phyloP scores from a whole-genome alignment of 257 asterid genomes.

The Vinca minor region DNA sequence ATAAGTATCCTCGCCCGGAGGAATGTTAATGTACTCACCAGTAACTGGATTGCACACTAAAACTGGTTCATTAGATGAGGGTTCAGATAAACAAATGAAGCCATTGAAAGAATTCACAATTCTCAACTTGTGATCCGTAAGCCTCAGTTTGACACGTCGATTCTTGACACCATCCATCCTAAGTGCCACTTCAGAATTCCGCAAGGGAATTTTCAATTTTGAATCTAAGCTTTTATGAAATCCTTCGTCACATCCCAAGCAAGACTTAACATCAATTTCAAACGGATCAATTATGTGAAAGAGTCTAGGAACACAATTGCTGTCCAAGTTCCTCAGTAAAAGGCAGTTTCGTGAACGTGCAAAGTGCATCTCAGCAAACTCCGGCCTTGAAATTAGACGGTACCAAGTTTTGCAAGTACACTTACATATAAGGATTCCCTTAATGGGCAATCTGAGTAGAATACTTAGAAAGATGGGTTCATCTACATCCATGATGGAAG shows the following conservation, averaged over 20 bases:
- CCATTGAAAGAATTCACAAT: conserved; percentile 15
- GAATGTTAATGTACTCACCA: conserved; percentile 11
- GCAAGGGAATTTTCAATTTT: too few species aligned
- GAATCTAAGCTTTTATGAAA: conserved; percentile 1
- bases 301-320: conserved; percentile 8
- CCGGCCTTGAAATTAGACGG: conserved; percentile 5
- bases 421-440: conserved; percentile 12
- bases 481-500: too few species aligned
- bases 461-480: too few species aligned
- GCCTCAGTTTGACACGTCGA: conserved; percentile 6
- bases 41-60: conserved; percentile 18
- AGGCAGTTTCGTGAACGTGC: conserved; percentile 4
- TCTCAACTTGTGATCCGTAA: conserved; percentile 13
- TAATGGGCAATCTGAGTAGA: conserved; percentile 8
- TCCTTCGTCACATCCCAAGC: conserved; percentile 1
- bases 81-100: conserved; percentile 14
- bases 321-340: conserved; percentile 6
- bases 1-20: not conserved
- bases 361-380: conserved; percentile 15
- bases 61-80: conserved; percentile 11
- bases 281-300: conserved; percentile 2
- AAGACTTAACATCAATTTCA: not conserved
- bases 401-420: conserved; percentile 8
- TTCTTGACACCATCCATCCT: conserved; percentile 7
- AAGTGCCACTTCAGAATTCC: too few species aligned